Evolutionary conservation across 2,329 filamentous ascomycete genomes (phyloP).

Genomic region (Fusarium duplospermum): DNA sequence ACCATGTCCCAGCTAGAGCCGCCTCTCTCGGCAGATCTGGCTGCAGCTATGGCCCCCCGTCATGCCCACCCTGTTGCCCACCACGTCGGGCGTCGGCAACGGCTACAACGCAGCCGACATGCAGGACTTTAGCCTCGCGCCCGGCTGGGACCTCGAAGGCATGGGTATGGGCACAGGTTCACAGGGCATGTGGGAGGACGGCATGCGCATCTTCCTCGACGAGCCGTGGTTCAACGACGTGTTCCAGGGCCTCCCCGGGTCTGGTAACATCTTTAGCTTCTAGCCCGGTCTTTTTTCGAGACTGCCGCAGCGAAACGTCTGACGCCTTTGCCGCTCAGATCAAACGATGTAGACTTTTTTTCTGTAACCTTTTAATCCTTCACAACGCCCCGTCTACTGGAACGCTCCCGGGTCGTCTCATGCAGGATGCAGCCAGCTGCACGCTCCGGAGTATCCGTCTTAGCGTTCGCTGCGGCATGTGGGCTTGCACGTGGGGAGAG

Average conservation of each 20-base stretch:
- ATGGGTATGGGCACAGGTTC: slow-evolving; percentile 43
- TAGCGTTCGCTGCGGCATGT: slow-evolving; percentile 7
- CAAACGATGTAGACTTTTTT: slow-evolving; percentile 5
- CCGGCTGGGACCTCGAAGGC: slow-evolving; percentile 47
- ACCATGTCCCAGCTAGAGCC: slow-evolving; percentile 27
- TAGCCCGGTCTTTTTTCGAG: slow-evolving; percentile 13
- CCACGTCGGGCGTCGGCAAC: slow-evolving; percentile 17
- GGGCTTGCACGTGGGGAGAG: slow-evolving; percentile 7
- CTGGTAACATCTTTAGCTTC: slow-evolving; percentile 50
- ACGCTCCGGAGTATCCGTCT: neutral
- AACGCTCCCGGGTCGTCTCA: slow-evolving; percentile 1
- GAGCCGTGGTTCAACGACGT: slow-evolving; percentile 56
- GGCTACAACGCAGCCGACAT: slow-evolving; percentile 30
- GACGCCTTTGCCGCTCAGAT: slow-evolving; percentile 1
- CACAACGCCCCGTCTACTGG: slow-evolving; percentile 2
- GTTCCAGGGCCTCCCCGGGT: slow-evolving; percentile 51
- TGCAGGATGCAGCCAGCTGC: slow-evolving; percentile 4
- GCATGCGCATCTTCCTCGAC: slow-evolving; percentile 51
- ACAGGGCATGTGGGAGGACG: slow-evolving; percentile 48
- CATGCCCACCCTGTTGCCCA: slow-evolving; percentile 31
- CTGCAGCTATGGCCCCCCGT: slow-evolving; percentile 43
- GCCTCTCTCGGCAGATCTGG: slow-evolving; percentile 36
- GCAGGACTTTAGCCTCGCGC: slow-evolving; percentile 37
- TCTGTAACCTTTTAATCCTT: neutral
- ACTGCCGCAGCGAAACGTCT: neutral